Conservation (phyloP, 1,284 basidiomycete genomes). For the Gymnopus androsaceus region DNA sequence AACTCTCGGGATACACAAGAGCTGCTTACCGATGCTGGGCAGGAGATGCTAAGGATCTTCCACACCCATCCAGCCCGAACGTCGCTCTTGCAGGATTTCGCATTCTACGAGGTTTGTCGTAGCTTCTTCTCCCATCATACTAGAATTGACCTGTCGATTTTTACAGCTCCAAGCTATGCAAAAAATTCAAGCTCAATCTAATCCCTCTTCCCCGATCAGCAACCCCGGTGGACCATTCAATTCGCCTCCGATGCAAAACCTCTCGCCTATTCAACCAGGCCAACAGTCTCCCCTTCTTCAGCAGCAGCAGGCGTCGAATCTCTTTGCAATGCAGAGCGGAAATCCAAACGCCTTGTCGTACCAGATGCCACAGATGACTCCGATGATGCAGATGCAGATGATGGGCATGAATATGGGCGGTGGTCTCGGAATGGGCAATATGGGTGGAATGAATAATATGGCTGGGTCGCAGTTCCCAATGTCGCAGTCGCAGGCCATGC, state of each 20-base stretch:
- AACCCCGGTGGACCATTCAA: constrained; percentile 38
- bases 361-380: constrained; percentile 60
- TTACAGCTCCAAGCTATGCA: constrained; percentile 76
- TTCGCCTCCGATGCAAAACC: constrained; percentile 42
- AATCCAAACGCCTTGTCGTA: constrained; percentile 55
- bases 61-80: constrained; percentile 89
- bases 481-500: constrained; percentile 68
- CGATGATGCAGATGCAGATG: constrained; percentile 74
- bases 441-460: constrained; percentile 29
- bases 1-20: constrained; percentile 93
- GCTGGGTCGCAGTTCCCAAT: constrained; percentile 50
- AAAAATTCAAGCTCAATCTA: constrained; percentile 58
- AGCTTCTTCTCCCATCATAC: background rate
- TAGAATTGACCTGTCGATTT: background rate
- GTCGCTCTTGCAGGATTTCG: constrained; percentile 90
- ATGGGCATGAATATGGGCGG: constrained; percentile 39
- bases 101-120: constrained; percentile 81
- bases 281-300: constrained; percentile 27
- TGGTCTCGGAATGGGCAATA: constrained; percentile 9
- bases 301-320: constrained; percentile 45
- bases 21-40: constrained; percentile 88
- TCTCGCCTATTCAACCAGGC: constrained; percentile 31
- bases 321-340: constrained; percentile 44
- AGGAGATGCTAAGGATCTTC: constrained; percentile 94
- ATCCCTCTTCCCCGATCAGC: constrained; percentile 42